phyloP scores from a whole-genome alignment of 208 protist genomes.

The Wallacemonas rigidus region DNA sequence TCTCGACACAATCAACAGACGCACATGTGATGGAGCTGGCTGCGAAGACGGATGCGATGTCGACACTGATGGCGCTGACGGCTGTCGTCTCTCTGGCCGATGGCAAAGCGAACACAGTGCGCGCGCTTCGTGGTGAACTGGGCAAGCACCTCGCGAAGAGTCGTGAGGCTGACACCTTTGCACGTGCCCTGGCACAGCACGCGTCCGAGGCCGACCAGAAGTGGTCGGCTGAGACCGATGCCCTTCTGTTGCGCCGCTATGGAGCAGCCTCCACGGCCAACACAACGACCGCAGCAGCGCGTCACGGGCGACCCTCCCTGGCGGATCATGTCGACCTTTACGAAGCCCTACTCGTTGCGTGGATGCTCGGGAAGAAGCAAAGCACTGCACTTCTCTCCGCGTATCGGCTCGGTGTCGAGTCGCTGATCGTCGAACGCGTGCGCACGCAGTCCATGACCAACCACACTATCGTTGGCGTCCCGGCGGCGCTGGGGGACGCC shows the following conservation, averaged over 20 bases:
- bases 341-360: constrained; percentile 33
- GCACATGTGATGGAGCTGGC: constrained; percentile 18
- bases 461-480: constrained; percentile 31
- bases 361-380: constrained; percentile 23
- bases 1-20: neutral
- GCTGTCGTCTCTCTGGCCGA: constrained; percentile 23
- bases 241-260: neutral
- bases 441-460: constrained; percentile 30
- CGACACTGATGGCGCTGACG: constrained; percentile 1
- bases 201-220: neutral
- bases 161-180: neutral
- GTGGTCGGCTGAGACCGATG: neutral
- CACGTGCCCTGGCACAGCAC: neutral
- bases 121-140: constrained; percentile 15
- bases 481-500: constrained; percentile 25
- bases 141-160: neutral
- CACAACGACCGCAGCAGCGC: neutral
- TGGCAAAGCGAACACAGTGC: constrained; percentile 11
- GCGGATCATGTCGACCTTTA: constrained; percentile 4
- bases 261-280: neutral
- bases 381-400: constrained; percentile 20
- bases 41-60: neutral
- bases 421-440: constrained; percentile 21
- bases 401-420: constrained; percentile 26
- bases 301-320: neutral